Evolutionary conservation across 257 asterid genomes (phyloP), one percentile per base, ranked within the genome.

Genomic region (Solanum piurae): DNA sequence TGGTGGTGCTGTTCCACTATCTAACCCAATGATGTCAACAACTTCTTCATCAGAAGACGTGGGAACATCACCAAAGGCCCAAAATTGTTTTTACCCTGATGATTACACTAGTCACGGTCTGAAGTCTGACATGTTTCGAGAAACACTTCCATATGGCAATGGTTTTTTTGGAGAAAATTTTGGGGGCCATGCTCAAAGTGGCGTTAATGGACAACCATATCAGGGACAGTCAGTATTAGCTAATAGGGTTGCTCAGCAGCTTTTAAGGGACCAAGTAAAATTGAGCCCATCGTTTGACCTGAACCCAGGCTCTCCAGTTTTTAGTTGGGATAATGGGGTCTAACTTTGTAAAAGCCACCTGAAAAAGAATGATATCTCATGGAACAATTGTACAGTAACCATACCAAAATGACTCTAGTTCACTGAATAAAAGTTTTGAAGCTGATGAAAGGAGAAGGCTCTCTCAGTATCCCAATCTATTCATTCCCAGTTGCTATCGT

Each of bases 191-290:
- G 89, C 83, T 80, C 58, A 76, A 52, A 86, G 66, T 79, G 91
- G 86, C 40, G 66, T 80, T 31, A 89, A 85, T 80, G 92, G 87
- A n/a, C 88, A 92, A 86, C 52, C 80, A 21, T 90, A 88, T 82
- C 89, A 84, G 36, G 90, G 89, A 46, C 92, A 92, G 87, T 89
- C 90, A 31, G 87, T 82, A 58, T 89, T 91, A 75, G 94, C 95
- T 21, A 89, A 91, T 74, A 88, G 91, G 66, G 94, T 90, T 44
- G 91, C 96, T 14, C 94, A 86, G 85, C 92, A 90, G 90, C 90
- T 93, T 9, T 76, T 90, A 87, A 89, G 90, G 87, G 91, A 91
- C 38, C 93, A 92, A 6, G 88, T 89, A 75, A 91, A 85, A 69
- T 64, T 88, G 62, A 86, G 87, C 90, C 86, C 83, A 42, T 80